Evolutionary conservation across 352 stramenopile species (phyloP), one percentile per base, ranked within the genome.

Genomic region (Pythium volutum): DNA sequence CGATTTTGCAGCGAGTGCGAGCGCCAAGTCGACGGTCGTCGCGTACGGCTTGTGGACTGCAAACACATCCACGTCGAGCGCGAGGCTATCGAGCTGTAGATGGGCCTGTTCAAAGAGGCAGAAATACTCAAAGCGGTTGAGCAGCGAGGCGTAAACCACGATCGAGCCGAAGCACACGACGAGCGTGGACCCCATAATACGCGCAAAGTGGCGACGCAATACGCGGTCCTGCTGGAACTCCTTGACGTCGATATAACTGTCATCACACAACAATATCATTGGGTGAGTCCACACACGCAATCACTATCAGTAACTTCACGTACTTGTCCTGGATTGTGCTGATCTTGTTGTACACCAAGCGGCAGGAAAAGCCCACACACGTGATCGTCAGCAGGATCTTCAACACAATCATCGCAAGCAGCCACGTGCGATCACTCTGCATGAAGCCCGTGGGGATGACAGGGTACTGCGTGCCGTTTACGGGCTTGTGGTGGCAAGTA

Each of bases 201-300:
- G 59, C 0, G 64, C 59, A 25, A 87, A 67, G 33, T 81, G 69
- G 1, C 75, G 66, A 29, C 70, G 72, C 25, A 76, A 59, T 36
- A 87, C 70, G 39, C 77, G 75, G 36, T 87, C 77, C 25, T 71
- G 69, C 43, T 88, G 78, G 31, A 81, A 79, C 49, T 90, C 81
- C 34, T 76, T 77, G 23, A 88, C 54, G 34, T 90, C 81, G 63
- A 90, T 87, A 57, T 84, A 88, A 33, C 79, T 89, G 33, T n/a
- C n/a, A n/a, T n/a, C n/a, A n/a, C n/a, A n/a, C n/a, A n/a, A n/a
- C n/a, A n/a, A n/a, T n/a, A n/a, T n/a, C n/a, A n/a, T n/a, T n/a
- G n/a, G n/a, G n/a, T n/a, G n/a, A n/a, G n/a, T n/a, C n/a, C n/a
- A n/a, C n/a, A n/a, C n/a, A n/a, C n/a, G 12, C 11, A 18, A 33